Conservation (phyloP, 176 grass and related monocot genomes). For the Aechmea fasciata region DNA sequence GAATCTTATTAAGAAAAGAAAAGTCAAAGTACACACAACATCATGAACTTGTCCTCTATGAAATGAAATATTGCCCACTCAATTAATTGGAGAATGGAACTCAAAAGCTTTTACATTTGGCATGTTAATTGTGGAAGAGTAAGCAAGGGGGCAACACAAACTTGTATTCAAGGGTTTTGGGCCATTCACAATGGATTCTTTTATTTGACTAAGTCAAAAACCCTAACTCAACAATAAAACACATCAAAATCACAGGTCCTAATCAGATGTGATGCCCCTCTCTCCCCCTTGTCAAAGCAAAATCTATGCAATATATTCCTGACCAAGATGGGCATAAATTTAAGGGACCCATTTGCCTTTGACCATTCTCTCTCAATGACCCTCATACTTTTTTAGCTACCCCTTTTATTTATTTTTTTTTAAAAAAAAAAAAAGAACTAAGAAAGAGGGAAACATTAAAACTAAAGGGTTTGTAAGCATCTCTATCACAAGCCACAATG, state of each 20-base stretch:
- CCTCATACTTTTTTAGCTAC: background rate
- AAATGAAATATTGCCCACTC: no score
- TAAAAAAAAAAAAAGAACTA: background rate
- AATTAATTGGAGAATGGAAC: no score
- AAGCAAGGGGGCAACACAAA: no score
- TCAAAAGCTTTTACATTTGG: no score
- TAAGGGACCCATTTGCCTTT: background rate
- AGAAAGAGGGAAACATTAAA: no score
- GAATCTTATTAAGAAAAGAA: no score
- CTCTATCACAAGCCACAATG: slow-evolving; percentile 1
- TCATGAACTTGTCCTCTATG: no score
- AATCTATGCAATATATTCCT: background rate
- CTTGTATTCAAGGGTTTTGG: background rate
- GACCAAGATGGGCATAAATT: background rate
- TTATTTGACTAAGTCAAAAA: background rate
- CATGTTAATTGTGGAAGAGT: no score
- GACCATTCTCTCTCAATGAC: background rate
- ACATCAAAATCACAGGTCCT: background rate
- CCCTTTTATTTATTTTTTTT: background rate
- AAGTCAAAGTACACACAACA: no score
- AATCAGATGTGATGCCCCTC: background rate
- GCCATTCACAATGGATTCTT: background rate
- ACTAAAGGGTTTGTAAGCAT: background rate
- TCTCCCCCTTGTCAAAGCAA: background rate
- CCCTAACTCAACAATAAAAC: background rate